Evolutionary conservation across 805 yeast species (phyloP), one percentile per base, ranked within the genome.

Genomic region (Saccharomycopsis vini): DNA sequence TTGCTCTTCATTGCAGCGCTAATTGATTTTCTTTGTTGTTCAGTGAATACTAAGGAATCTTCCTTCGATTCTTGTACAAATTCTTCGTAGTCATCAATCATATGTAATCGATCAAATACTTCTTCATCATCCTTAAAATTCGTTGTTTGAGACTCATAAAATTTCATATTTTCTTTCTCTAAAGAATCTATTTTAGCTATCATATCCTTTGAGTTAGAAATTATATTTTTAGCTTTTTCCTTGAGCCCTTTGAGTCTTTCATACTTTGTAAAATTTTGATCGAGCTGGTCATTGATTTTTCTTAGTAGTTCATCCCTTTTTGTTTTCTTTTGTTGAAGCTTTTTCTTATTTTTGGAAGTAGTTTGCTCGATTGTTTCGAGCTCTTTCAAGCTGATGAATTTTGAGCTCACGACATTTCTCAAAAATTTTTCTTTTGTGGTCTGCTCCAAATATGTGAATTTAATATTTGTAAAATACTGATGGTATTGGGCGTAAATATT

Each of bases 391-490:
- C 42, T 40, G 16, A 49, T 46, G 29, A 46, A 46, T n/a, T 34
- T 33, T 13, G 50, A 43, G 32, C 36, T 36, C 19, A 46, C 42
- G 9, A 49, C 23, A 16, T 49, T 43, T 4, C 43, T 24, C 9
- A 49, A 30, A 28, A 49, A 49, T 32, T 49, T 49, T 23, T 46
- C 50, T 24, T 49, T 49, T 18, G 50, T 39, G 19, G 33, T 42
- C 21, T 49, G 52, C 26, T 49, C 52, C 24, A 49, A 30, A 23
- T 49, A 49, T 4, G 48, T 46, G 31, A 49, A 49, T 34, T 49
- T 49, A 3, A 49, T 24, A 33, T 49, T 49, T 9, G 47, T 38
- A 32, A 49, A 49, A 26, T 36, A 44, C 42, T 37, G 48, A 24
- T 46, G 45, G 29, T 36, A 39, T 23, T 46, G 45, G 5, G 40